phyloP scores from a whole-genome alignment of 2,329 filamentous ascomycete genomes.

The Sclerotinia borealis region DNA sequence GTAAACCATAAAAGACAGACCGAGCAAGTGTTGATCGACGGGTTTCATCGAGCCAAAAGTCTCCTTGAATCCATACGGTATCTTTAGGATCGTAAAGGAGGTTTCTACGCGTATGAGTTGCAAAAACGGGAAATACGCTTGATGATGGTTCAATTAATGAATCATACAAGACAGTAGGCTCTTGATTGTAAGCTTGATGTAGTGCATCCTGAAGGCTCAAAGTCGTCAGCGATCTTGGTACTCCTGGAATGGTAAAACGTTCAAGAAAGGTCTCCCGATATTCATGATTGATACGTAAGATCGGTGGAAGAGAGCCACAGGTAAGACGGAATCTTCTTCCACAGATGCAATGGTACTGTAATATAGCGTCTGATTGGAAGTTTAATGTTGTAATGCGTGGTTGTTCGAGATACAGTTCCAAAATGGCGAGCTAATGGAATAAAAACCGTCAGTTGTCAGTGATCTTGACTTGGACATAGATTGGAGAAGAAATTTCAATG shows the following conservation, averaged over 20 bases:
- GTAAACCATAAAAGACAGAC: neutral
- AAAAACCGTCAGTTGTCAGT: neutral
- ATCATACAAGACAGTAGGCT: neutral
- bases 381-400: neutral
- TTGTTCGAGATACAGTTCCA: neutral
- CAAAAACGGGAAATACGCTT: neutral
- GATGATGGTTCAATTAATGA: neutral
- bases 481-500: rapidly evolving
- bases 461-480: neutral
- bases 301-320: neutral
- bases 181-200: neutral
- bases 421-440: neutral
- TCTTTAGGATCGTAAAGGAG: neutral
- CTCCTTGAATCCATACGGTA: neutral
- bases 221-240: neutral
- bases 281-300: neutral
- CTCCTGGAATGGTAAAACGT: neutral
- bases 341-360: neutral
- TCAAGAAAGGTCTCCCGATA: neutral
- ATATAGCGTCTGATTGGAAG: neutral
- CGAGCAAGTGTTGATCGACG: neutral
- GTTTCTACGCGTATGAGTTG: neutral
- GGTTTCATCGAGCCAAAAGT: neutral
- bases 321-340: neutral
- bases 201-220: neutral